Evolutionary conservation across 768 basidiomycete species (phyloP), one percentile per base, ranked within the genome.

Genomic region (Suillus alpinus): DNA sequence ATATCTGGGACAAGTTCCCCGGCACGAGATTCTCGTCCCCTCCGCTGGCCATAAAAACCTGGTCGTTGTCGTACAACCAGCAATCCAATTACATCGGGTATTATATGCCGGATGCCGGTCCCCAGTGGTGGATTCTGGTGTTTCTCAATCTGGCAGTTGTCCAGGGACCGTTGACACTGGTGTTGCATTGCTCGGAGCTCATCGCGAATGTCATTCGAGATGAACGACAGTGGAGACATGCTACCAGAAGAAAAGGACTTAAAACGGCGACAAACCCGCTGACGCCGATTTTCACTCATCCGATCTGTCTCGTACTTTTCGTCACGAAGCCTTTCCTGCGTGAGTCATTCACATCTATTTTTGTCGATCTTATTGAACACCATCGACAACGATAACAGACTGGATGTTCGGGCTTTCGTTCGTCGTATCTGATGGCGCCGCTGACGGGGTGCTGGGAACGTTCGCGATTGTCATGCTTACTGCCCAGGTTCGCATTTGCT

Each of bases 341-440:
- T 73, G 46, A 62, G 71, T 65, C 13, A 26, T 44, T 18, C 34
- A 3, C 1, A 14, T 14, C 29, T 37, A 34, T n/a, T 32, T 14
- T 41, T 20, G 31, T 43, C 20, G 14, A 18, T n/a, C 1, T 12
- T 37, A 37, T 44, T 12, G 4, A 43, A 43, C n/a, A 43, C 10
- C 4, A 39, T 23, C 56, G 10, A 61, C 56, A 3, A 32, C 12
- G 40, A 14, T 56, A 5, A 23, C 47, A 72, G 71, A 72, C 51
- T 71, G 70, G 72, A 72, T 73, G 71, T 67, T 72, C 40, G 68
- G 70, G 6, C 67, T 73, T 32, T 68, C 68, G 7, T 65, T 73
- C 37, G 63, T 60, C 58, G 66, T 70, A 37, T 60, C 70, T 0
- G 69, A 66, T 26, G 66, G 56, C 1, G 69, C 71, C 44, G 60